Percentiles rank a stretch among this genome's conserved stretches.
Evolutionary conservation across 805 yeast genomes (phyloP).

Genomic region (Candida nitratophila): DNA sequence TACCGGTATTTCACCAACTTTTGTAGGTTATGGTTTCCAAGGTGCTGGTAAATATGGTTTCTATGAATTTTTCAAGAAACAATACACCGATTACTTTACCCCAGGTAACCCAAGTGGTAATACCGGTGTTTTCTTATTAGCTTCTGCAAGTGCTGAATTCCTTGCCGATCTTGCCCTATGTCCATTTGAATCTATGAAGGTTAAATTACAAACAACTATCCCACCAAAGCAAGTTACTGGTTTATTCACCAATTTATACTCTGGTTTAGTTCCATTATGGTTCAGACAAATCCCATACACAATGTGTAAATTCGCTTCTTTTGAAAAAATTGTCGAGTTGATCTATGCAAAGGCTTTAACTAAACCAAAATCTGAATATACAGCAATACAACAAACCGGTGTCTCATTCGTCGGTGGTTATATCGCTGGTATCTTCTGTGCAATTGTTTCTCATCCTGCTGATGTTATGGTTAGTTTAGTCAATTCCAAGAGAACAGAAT

Average conservation of each 20-base stretch:
- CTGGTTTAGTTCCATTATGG: constrained; percentile 92
- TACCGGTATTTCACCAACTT: constrained; percentile 90
- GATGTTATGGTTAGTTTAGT: constrained; percentile 96
- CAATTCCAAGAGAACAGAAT: constrained; percentile 60
- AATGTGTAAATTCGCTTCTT: constrained; percentile 93
- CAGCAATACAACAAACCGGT: constrained; percentile 78
- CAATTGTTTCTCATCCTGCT: constrained; percentile 96
- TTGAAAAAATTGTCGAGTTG: constrained; percentile 81
- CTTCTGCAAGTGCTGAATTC: constrained; percentile 92
- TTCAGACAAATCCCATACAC: constrained; percentile 97
- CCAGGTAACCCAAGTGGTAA: constrained; percentile 50
- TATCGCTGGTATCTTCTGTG: constrained; percentile 96
- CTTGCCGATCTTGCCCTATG: constrained; percentile 85
- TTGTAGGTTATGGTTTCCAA: constrained; percentile 88
- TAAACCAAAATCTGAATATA: constrained; percentile 62
- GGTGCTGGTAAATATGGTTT: constrained; percentile 98
- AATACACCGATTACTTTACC: constrained; percentile 63
- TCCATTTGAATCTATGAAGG: constrained; percentile 94
- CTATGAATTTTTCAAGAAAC: constrained; percentile 84
- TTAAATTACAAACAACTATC: constrained; percentile 84
- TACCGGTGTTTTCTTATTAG: constrained; percentile 69
- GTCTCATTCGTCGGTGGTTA: constrained; percentile 95
- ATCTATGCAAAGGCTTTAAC: constrained; percentile 67
- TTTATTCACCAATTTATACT: constrained; percentile 60
- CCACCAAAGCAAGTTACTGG: constrained; percentile 73